Evolutionary conservation across 129 eudicot species (phyloP), one percentile per base, ranked within the genome.

Genomic region (Arctium lappa): DNA sequence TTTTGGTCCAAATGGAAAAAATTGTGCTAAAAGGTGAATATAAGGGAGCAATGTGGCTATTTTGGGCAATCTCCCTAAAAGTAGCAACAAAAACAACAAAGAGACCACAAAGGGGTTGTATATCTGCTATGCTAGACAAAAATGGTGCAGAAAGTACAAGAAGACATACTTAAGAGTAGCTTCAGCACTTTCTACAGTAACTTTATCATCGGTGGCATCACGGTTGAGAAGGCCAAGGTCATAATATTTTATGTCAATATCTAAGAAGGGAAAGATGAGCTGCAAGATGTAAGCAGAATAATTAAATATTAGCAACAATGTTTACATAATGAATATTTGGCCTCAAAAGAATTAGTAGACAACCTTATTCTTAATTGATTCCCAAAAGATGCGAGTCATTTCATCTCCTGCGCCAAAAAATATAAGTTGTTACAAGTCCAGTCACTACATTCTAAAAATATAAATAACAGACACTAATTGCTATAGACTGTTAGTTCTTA

Each of bases 191-290:
- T 95, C 95, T 56, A 93, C 76, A 1, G 99, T 95, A 73, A 95
- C 97, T 88, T 91, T 93, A 78, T 95, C 97, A 89, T 95, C 97
- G 1, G 99, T 95, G 33, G 97, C 97, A 85, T 95, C 99, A 86
- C 99, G 97, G 37, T 95, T 91, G 30, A 93, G 92, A 83, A 95
- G 93, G 50, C 99, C 99, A 82, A 95, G 99, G 88, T 93, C 99
- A 80, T 89, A 95, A 85, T 95, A 95, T 83, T 95, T 95, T 1
- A 95, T 93, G 53, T 95, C 99, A 79, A 95, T 87, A 48, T 95
- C 99, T 88, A 95, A 9, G 73, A 95, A 95, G 65, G 99, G 99
- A 36, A 93, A 86, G 18, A 95, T 93, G 70, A 95, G 92, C 99
- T 95, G 94, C 76, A 75, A 7, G 34, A 87, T 1, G 77, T 48